Evolutionary conservation across 2,329 filamentous ascomycete species (phyloP).

Genomic region (Furcasterigmium sp.): DNA sequence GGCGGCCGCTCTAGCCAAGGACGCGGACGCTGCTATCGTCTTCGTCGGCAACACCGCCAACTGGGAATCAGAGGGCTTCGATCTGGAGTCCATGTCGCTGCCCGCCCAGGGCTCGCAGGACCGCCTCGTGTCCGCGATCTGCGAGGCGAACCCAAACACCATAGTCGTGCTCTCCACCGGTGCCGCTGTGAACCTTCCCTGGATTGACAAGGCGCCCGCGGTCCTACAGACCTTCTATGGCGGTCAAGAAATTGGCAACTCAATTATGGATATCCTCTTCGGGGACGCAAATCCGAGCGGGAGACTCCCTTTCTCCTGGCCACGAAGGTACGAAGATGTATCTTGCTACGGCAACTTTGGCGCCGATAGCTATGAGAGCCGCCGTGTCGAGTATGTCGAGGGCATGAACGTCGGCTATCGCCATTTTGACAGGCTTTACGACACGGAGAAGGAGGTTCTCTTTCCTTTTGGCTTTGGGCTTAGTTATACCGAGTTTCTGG

Average conservation of each 20-base stretch:
- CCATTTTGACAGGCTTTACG: too few species aligned
- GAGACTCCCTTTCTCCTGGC: conserved; percentile 71
- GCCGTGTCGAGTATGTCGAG: too few species aligned
- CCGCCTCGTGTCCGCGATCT: conserved; percentile 60
- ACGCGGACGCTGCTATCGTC: not conserved
- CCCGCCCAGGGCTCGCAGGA: conserved; percentile 72
- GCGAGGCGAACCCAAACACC: conserved; percentile 62
- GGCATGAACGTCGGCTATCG: too few species aligned
- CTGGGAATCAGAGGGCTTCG: conserved; percentile 75
- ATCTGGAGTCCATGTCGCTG: conserved; percentile 73
- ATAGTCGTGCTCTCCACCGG: conserved; percentile 74
- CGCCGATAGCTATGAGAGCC: too few species aligned
- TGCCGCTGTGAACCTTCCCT: conserved; percentile 62
- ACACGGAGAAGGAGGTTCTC: too few species aligned
- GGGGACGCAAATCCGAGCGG: conserved; percentile 70
- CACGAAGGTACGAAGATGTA: too few species aligned
- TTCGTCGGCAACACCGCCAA: conserved; percentile 47
- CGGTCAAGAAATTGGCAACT: conserved; percentile 81
- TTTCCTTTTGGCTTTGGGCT: too few species aligned
- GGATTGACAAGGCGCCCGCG: conserved; percentile 50
- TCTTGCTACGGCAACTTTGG: too few species aligned
- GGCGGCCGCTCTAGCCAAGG: too few species aligned
- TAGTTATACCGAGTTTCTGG: too few species aligned
- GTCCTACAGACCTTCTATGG: conserved; percentile 79
- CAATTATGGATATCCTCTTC: conserved; percentile 72